Conservation (phyloP, 179 eudicot genomes). For the Beta macrorhiza region DNA sequence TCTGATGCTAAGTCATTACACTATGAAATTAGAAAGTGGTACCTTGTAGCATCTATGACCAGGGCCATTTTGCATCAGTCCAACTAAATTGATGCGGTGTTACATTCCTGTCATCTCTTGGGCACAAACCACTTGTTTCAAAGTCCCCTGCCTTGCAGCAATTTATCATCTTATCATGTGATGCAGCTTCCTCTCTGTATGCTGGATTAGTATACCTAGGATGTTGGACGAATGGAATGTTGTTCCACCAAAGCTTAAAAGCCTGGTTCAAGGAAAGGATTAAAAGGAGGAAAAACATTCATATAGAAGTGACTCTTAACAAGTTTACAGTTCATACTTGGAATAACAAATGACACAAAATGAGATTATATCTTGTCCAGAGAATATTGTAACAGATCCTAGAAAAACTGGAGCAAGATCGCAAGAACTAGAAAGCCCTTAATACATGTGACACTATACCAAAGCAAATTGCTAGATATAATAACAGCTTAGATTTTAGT, state of each 20-base stretch:
- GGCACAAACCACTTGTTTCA: constrained; percentile 23
- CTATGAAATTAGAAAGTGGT: neutral
- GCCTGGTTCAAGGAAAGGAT: constrained; percentile 46
- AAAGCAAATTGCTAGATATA: neutral
- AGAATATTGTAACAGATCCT: neutral
- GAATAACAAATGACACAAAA: neutral
- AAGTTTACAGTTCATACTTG: neutral
- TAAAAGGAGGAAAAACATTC: neutral
- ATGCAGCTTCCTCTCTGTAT: constrained; percentile 63
- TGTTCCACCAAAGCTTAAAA: constrained; percentile 92
- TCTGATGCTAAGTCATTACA: neutral
- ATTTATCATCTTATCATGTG: constrained; percentile 49
- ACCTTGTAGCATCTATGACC: constrained; percentile 43
- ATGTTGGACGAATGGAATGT: constrained; percentile 69
- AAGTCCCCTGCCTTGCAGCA: constrained; percentile 32
- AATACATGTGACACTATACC: neutral
- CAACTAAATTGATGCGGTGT: constrained; percentile 50
- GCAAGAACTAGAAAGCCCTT: neutral
- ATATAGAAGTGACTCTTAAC: neutral
- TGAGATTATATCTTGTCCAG: neutral
- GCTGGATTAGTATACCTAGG: constrained; percentile 63
- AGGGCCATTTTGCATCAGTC: constrained; percentile 95
- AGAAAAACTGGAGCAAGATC: neutral
- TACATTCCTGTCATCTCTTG: constrained; percentile 12
- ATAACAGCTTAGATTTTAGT: neutral